Evolutionary conservation across 345 rosid genomes (phyloP).

Genomic region (Eucalyptus curtisii): DNA sequence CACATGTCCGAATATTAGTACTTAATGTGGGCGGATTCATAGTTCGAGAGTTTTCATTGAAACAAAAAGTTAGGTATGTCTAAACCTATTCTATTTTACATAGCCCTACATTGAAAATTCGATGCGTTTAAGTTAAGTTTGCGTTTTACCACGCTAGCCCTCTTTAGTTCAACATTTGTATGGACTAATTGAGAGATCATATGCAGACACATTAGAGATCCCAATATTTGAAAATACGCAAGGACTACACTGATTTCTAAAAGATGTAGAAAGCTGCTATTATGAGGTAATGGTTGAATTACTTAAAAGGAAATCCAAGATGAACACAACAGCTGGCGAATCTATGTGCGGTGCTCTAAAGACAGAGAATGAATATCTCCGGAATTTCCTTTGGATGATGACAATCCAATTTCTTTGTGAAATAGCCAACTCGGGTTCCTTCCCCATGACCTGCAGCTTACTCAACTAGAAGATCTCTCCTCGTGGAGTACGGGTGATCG

Average conservation of each 20-base stretch:
- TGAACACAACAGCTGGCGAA: background rate
- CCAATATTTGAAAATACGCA: background rate
- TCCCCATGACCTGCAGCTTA: background rate
- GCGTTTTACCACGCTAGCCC: background rate
- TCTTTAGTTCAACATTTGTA: background rate
- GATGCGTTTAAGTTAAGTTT: background rate
- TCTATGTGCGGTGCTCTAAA: background rate
- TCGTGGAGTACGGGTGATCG: background rate
- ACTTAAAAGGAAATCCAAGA: background rate
- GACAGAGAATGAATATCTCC: background rate
- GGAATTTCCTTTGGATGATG: background rate
- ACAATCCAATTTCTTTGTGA: background rate
- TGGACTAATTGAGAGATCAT: background rate
- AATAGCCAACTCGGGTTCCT: background rate
- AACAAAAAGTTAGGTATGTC: background rate
- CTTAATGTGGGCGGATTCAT: accelerated
- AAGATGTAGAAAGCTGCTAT: background rate
- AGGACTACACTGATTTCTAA: background rate
- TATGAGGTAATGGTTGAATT: background rate
- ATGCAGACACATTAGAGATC: background rate
- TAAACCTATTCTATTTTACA: background rate
- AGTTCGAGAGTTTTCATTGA: background rate
- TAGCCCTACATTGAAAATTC: background rate
- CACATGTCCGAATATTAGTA: background rate
- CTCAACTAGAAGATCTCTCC: background rate